Percentiles rank a stretch among this genome's conserved stretches.
Conservation (phyloP, 371 early-diverging fungal genomes). For the Saksenaea vasiformis region DNA sequence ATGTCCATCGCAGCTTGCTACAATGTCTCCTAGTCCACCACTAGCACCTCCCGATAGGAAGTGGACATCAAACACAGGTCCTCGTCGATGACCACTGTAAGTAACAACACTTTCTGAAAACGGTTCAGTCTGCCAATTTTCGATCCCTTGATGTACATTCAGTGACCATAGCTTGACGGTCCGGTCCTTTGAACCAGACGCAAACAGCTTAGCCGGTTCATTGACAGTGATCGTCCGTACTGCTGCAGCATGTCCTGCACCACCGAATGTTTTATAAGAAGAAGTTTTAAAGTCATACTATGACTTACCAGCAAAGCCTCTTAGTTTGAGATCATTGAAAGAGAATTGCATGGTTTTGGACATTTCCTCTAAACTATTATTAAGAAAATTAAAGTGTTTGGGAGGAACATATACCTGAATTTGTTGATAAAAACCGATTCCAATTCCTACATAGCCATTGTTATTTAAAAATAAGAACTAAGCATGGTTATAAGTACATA, state of each 20-base stretch:
- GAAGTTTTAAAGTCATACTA: too few species aligned
- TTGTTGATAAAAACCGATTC: conserved; percentile 69
- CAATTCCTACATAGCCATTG: conserved; percentile 48
- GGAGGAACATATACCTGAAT: conserved; percentile 38
- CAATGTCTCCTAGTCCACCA: conserved; percentile 49
- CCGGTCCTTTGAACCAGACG: conserved; percentile 67
- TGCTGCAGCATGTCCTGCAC: conserved; percentile 52
- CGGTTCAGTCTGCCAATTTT: conserved; percentile 56
- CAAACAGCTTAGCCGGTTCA: conserved; percentile 60
- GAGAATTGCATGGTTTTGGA: conserved; percentile 71
- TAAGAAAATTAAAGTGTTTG: neutral
- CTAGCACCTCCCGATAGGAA: conserved; percentile 55
- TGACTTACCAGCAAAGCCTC: conserved; percentile 59
- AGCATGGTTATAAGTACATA: conserved; percentile 7
- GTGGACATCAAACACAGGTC: conserved; percentile 53
- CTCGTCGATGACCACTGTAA: conserved; percentile 62
- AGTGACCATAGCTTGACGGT: conserved; percentile 74
- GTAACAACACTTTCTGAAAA: conserved; percentile 61
- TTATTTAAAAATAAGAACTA: neutral
- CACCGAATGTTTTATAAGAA: neutral
- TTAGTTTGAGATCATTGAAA: conserved; percentile 65
- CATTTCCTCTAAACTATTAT: conserved; percentile 58
- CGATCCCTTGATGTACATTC: conserved; percentile 64
- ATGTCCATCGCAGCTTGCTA: conserved; percentile 69
- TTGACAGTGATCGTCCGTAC: conserved; percentile 57